Conservation (phyloP, 1,284 basidiomycete species). For the Psilocybe mexicana region DNA sequence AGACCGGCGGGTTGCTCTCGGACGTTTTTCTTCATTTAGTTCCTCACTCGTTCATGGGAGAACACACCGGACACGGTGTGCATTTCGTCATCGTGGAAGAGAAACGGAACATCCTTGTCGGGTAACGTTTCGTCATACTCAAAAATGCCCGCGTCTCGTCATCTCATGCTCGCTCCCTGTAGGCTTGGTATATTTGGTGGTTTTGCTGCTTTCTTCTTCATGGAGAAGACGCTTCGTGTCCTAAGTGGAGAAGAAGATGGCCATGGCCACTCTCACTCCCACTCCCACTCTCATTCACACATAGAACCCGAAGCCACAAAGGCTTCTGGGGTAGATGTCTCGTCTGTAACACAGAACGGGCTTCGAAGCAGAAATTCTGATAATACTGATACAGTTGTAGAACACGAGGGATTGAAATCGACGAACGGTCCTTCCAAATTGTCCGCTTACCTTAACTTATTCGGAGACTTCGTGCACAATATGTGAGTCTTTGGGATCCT, state of each 20-base stretch:
- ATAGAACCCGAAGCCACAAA: slow-evolving; percentile 29
- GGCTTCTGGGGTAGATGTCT: slow-evolving; percentile 37
- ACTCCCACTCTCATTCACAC: slow-evolving; percentile 38
- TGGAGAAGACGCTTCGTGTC: slow-evolving; percentile 87
- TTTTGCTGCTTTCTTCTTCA: slow-evolving; percentile 86
- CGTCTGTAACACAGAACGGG: slow-evolving; percentile 33
- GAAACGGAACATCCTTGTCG: slow-evolving; percentile 86
- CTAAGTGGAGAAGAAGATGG: slow-evolving; percentile 62
- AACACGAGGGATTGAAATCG: slow-evolving; percentile 29
- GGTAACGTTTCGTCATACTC: slow-evolving; percentile 42
- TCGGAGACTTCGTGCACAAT: slow-evolving; percentile 88
- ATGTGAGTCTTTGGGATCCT: slow-evolving; percentile 51
- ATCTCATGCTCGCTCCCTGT: slow-evolving; percentile 17
- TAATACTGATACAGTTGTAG: slow-evolving; percentile 20
- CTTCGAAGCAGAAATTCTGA: slow-evolving; percentile 37
- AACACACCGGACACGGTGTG: slow-evolving; percentile 68
- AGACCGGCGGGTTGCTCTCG: slow-evolving; percentile 88
- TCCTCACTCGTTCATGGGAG: slow-evolving; percentile 88
- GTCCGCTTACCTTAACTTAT: slow-evolving; percentile 87
- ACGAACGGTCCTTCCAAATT: slow-evolving; percentile 66
- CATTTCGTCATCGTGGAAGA: slow-evolving; percentile 83
- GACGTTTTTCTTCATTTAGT: slow-evolving; percentile 90
- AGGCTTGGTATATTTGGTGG: slow-evolving; percentile 83
- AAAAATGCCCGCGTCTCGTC: not conserved
- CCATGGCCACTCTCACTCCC: slow-evolving; percentile 63